A percentile compares a stretch with the other conserved stretches of the same genome.
Evolutionary conservation across 192 early-diverging fungal genomes (phyloP).

Genomic region (Allomyces javanicus): DNA sequence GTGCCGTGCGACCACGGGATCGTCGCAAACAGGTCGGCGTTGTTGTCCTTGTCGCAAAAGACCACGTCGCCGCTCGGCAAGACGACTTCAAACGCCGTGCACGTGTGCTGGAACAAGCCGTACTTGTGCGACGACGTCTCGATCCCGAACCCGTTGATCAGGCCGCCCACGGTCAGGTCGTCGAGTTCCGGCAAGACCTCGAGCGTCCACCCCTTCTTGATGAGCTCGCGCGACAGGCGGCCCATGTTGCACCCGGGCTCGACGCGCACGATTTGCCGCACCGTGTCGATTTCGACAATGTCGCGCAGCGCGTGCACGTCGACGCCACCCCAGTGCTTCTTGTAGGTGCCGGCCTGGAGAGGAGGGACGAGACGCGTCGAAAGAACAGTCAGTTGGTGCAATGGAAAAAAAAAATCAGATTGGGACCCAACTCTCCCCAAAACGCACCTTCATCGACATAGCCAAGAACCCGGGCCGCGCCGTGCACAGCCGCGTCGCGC

Average conservation of each 20-base stretch:
- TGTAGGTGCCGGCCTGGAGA: background rate
- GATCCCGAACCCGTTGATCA: conserved; percentile 19
- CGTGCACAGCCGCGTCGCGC: conserved; percentile 12
- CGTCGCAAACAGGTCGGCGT: conserved; percentile 18
- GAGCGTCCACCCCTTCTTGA: conserved; percentile 16
- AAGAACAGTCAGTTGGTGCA: too few species aligned
- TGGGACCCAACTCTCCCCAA: too few species aligned
- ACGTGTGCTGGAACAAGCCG: conserved; percentile 16
- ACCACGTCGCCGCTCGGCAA: conserved; percentile 15
- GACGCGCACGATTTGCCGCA: conserved; percentile 9
- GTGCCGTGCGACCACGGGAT: conserved; percentile 21
- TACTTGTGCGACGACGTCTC: conserved; percentile 21
- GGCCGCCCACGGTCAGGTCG: conserved; percentile 19
- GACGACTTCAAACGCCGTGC: conserved; percentile 13
- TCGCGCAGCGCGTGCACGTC: conserved; percentile 8
- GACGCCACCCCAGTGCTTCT: conserved; percentile 4
- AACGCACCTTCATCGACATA: conserved; percentile 2
- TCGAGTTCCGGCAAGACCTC: conserved; percentile 17
- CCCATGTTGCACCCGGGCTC: conserved; percentile 19
- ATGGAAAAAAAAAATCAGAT: too few species aligned
- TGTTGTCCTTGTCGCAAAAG: conserved; percentile 11
- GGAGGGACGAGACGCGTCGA: too few species aligned
- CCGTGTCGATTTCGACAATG: conserved; percentile 14
- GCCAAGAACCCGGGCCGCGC: conserved; percentile 13
- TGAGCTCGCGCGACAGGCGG: conserved; percentile 13